Conservation (phyloP, 2,329 filamentous ascomycete genomes). For the Myriosclerotinia duriaeana region DNA sequence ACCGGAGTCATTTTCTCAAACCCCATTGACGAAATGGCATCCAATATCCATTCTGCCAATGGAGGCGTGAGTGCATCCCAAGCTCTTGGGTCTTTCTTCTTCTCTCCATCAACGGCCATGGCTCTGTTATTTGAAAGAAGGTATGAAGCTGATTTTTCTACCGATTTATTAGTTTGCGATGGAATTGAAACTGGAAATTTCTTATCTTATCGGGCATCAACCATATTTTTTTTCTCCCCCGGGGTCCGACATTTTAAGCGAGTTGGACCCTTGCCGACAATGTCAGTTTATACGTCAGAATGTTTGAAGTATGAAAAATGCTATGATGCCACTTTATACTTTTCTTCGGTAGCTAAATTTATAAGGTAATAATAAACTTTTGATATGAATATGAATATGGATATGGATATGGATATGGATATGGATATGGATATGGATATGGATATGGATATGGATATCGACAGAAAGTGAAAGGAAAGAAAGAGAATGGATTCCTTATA, state of each 20-base stretch:
- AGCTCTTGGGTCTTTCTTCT: constrained; percentile 51
- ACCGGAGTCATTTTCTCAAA: constrained; percentile 89
- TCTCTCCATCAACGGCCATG: constrained; percentile 24
- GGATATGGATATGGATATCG: background rate
- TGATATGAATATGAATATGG: background rate
- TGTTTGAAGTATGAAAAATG: background rate
- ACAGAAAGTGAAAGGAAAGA: too few relatives aligned
- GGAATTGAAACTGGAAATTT: constrained; percentile 13
- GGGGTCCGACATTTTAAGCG: constrained; percentile 4
- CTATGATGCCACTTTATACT: background rate
- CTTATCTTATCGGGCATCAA: constrained; percentile 22
- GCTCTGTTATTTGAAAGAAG: background rate
- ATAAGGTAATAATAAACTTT: background rate
- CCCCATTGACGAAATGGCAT: constrained; percentile 80
- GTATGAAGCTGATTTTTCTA: constrained; percentile 8
- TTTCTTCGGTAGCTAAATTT: too few relatives aligned
- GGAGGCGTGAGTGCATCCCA: constrained; percentile 71
- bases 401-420: too few relatives aligned
- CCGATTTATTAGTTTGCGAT: background rate
- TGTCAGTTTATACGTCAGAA: constrained; percentile 18
- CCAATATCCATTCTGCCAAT: constrained; percentile 79
- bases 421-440: too few relatives aligned
- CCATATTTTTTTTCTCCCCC: constrained; percentile 4
- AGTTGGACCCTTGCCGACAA: background rate
- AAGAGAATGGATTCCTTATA: background rate